These are phyloP conservation scores for Fusarium sp. DNA, from an alignment of 2,329 filamentous ascomycete genomes.

Conservation along the genomic window DNA sequence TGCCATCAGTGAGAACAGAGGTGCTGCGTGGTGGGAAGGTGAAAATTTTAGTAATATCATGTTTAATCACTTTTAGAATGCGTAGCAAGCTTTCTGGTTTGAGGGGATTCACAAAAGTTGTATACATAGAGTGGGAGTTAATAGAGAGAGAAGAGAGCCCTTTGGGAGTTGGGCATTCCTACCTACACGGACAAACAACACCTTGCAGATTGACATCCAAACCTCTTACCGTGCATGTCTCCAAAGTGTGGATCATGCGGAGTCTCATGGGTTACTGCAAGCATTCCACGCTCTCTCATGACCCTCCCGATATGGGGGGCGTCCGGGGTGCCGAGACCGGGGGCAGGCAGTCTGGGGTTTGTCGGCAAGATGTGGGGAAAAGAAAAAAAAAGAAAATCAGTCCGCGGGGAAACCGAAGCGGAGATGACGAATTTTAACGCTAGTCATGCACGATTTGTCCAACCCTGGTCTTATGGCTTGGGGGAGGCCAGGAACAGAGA, in stretches of 20 bases:
- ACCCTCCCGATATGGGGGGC: constrained; percentile 23
- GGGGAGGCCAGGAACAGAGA: background rate
- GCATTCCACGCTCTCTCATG: constrained; percentile 18
- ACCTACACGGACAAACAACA: background rate
- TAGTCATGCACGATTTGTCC: constrained; percentile 35
- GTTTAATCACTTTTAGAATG: constrained; percentile 50
- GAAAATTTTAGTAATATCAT: constrained; percentile 51
- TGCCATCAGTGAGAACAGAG: constrained; percentile 35
- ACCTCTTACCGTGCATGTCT: background rate
- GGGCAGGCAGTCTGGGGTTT: constrained; percentile 20
- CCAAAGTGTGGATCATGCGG: constrained; percentile 11
- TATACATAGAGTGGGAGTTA: background rate
- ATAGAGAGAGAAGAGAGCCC: background rate
- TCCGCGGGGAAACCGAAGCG: background rate
- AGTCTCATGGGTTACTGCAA: constrained; percentile 1
- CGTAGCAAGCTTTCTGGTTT: background rate
- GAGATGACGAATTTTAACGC: constrained; percentile 15
- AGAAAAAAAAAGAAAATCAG: background rate
- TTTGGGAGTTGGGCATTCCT: background rate
- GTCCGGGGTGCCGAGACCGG: constrained; percentile 31
- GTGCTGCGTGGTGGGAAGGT: constrained; percentile 53
- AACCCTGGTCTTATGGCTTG: constrained; percentile 26
- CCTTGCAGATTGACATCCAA: background rate
- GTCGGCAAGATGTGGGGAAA: constrained; percentile 6
- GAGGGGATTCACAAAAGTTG: background rate